These are phyloP conservation scores for Clarkia xantiana DNA, from an alignment of 345 rosid genomes.

Conservation along the genomic window DNA sequence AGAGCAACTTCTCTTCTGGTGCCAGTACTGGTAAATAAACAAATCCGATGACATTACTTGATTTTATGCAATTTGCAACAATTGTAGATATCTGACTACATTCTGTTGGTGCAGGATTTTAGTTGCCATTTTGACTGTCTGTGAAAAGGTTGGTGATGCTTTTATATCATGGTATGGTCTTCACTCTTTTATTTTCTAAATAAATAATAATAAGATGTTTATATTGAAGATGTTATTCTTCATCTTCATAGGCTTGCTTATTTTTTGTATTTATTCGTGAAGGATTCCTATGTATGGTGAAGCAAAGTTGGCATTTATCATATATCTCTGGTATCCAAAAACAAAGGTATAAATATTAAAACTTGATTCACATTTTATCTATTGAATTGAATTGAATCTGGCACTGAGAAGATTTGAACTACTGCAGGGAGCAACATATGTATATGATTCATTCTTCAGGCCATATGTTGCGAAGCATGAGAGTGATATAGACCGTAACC, in stretches of 20 bases:
- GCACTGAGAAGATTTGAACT: background rate
- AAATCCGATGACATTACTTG: background rate
- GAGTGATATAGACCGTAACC: conserved; percentile 48
- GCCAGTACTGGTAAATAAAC: conserved; percentile 59
- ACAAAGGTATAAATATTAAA: conserved; percentile 33
- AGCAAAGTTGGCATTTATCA: conserved; percentile 63
- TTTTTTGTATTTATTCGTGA: conserved; percentile 12
- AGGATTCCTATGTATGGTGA: conserved; percentile 81
- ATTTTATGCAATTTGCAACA: background rate
- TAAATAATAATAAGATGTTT: too few relatives aligned
- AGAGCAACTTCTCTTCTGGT: conserved; percentile 61
- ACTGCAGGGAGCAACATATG: conserved; percentile 46
- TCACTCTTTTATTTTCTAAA: background rate
- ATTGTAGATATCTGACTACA: background rate
- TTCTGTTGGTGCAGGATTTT: conserved; percentile 42
- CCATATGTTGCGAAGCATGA: conserved; percentile 53
- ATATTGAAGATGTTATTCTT: background rate
- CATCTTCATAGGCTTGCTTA: background rate
- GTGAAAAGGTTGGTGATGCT: conserved; percentile 62
- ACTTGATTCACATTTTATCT: too few relatives aligned
- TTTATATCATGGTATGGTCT: conserved; percentile 51
- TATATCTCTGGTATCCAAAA: conserved; percentile 71
- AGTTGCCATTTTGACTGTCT: conserved; percentile 53
- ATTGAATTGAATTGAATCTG: too few relatives aligned
- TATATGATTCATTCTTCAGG: conserved; percentile 41